These are phyloP conservation scores for Eimeria sp. DNA, from an alignment of 169 alveolate species.

Conservation along the genomic window DNA sequence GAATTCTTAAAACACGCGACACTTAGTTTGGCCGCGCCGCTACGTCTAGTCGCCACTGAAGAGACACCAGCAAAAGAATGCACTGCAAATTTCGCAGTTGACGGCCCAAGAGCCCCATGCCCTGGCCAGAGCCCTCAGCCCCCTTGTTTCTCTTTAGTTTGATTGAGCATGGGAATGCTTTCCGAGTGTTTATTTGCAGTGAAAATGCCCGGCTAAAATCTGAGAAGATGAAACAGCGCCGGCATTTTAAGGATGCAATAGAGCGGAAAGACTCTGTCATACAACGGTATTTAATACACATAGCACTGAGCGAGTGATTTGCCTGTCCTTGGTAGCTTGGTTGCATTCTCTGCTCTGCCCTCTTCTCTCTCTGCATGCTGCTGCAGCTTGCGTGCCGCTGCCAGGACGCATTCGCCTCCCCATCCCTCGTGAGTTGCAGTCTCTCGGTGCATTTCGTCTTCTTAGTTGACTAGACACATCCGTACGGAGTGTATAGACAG, in stretches of 20 bases:
- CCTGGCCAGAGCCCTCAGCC: no score
- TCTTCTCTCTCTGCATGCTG: background rate
- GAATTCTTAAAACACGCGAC: no score
- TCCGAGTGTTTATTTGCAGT: background rate
- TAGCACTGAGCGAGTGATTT: background rate
- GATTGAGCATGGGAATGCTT: background rate
- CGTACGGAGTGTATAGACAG: background rate
- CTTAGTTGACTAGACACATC: background rate
- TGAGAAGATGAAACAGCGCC: conserved; percentile 23
- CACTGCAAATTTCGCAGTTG: background rate
- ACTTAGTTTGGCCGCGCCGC: background rate
- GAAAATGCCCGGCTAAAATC: conserved; percentile 43
- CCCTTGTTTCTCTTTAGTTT: no score
- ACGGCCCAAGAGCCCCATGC: background rate
- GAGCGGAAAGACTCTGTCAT: conserved; percentile 22
- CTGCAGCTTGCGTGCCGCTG: background rate
- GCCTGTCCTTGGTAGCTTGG: background rate
- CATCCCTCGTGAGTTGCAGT: background rate
- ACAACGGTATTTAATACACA: background rate
- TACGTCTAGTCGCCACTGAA: background rate
- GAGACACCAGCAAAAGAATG: background rate
- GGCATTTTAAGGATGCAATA: conserved; percentile 2
- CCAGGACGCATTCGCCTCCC: background rate
- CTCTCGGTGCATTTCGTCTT: background rate
- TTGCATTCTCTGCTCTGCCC: background rate